Conservation (phyloP, 2,329 filamentous ascomycete species). For the Aschersonia sp. region DNA sequence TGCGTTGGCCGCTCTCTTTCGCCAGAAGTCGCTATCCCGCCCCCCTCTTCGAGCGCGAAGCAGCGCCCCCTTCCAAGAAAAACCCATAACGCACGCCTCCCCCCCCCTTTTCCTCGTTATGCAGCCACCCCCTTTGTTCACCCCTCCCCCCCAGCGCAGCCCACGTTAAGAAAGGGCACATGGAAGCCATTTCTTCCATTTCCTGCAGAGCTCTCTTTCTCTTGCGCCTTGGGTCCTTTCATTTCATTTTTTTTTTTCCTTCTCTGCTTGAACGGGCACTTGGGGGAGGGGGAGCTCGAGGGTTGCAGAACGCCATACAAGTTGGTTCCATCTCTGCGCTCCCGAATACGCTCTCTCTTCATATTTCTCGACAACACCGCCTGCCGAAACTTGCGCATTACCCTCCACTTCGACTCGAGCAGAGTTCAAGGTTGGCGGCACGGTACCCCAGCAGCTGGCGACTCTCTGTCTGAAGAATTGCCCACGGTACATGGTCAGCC, state of each 20-base stretch:
- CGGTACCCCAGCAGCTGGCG: background rate
- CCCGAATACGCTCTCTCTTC: background rate
- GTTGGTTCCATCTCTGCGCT: background rate
- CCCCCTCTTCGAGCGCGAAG: slow-evolving; percentile 6
- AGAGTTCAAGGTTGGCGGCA: background rate
- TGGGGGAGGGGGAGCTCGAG: background rate
- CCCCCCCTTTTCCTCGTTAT: background rate
- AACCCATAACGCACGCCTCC: background rate
- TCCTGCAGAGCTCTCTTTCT: background rate
- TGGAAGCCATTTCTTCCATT: slow-evolving; percentile 1
- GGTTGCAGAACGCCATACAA: background rate
- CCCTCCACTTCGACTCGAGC: background rate
- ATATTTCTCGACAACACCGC: background rate
- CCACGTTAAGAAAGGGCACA: slow-evolving; percentile 5
- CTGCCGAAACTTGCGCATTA: background rate
- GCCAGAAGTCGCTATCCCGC: slow-evolving; percentile 10
- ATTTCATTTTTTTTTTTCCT: slow-evolving; percentile 1
- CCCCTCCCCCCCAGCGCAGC: slow-evolving; percentile 2
- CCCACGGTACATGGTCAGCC: slow-evolving; percentile 14
- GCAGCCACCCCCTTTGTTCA: background rate
- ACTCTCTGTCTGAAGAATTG: slow-evolving; percentile 1
- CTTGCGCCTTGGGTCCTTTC: background rate
- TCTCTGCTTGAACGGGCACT: background rate
- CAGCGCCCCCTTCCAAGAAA: background rate
- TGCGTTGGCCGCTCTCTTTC: slow-evolving; percentile 29